Evolutionary conservation across 441 rosid genomes (phyloP), one percentile per base, ranked within the genome.

Genomic region (Populus trichocarpa): DNA sequence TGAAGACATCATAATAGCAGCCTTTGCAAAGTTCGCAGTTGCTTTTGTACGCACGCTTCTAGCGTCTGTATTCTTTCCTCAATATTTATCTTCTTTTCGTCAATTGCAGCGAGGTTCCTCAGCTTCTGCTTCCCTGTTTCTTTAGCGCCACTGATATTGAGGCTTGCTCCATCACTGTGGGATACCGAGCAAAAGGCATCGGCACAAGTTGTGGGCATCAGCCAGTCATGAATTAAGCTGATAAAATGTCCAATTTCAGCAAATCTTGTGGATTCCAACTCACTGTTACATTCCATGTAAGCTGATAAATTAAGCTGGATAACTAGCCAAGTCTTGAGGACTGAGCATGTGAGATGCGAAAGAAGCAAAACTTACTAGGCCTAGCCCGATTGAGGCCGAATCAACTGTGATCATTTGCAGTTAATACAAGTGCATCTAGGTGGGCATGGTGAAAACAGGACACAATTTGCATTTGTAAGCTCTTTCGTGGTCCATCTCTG

Each of bases 1-100:
- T 90, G 84, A 95, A 92, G 50, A 92, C 85, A 28, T 90, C 93
- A 70, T 90, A 95, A 71, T 90, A 88, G 1, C 96, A 89, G 26
- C 72, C 77, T 59, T 82, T 79, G 33, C 72, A 84, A n/a, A 77
- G 74, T 46, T 46, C 7, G 50, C 91, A 89, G 66, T 14, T 80
- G 22, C 9, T 68, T 71, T 85, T 87, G 85, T 93, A 32, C 6
- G 35, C 35, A 95, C 0, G 9, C 74, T 25, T 82, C 87, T 67
- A 95, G 81, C 63, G 28, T 70, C 10, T 4, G 0, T 6, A 95
- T 79, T 69, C 22, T 75, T 8, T n/a, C 10, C 46, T 38, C 42
- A 23, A 92, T 92, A 0, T 72, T 72, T 4, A 3, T 2, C 76
- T 12, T 68, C 74, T 87, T 90, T 2, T 4, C 3, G n/a, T 80